A percentile compares a stretch with the other conserved stretches of the same genome.
phyloP scores from a whole-genome alignment of 2,329 filamentous ascomycete genomes.

The Fusarium pseudoanthophilum region DNA sequence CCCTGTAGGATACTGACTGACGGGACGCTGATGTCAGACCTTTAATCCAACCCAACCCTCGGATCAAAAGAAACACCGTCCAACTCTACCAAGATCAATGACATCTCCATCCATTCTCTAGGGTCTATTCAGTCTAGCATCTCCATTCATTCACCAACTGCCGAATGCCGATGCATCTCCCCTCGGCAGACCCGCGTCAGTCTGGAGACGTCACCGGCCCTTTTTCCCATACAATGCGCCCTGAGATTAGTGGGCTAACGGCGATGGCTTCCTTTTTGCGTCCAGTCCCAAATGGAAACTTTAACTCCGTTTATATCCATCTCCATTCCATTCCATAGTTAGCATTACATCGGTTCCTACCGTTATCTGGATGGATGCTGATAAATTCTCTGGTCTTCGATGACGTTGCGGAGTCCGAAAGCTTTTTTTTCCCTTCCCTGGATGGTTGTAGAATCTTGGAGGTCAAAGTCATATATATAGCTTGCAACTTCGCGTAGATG shows the following conservation, averaged over 20 bases:
- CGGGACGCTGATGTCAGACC: slow-evolving; percentile 29
- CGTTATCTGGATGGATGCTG: slow-evolving; percentile 8
- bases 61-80: background rate
- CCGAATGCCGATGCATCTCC: slow-evolving; percentile 15
- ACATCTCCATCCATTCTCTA: background rate
- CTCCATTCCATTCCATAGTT: background rate
- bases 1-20: background rate
- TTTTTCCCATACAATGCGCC: background rate
- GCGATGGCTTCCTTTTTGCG: slow-evolving; percentile 30
- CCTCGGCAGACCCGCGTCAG: slow-evolving; percentile 23
- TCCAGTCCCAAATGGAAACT: background rate
- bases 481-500: background rate
- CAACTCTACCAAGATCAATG: background rate
- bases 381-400: slow-evolving; percentile 26
- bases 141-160: background rate
- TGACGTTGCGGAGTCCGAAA: slow-evolving; percentile 25
- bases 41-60: slow-evolving; percentile 8
- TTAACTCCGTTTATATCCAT: slow-evolving; percentile 28
- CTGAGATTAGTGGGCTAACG: slow-evolving; percentile 11
- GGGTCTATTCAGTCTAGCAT: background rate
- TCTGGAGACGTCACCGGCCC: slow-evolving; percentile 18
- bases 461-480: slow-evolving; percentile 3
- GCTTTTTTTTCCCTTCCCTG: background rate
- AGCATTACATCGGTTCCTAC: background rate
- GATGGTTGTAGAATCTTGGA: slow-evolving; percentile 11